Conservation (phyloP, 2,329 filamentous ascomycete genomes). For the Ilyonectria robusta region DNA sequence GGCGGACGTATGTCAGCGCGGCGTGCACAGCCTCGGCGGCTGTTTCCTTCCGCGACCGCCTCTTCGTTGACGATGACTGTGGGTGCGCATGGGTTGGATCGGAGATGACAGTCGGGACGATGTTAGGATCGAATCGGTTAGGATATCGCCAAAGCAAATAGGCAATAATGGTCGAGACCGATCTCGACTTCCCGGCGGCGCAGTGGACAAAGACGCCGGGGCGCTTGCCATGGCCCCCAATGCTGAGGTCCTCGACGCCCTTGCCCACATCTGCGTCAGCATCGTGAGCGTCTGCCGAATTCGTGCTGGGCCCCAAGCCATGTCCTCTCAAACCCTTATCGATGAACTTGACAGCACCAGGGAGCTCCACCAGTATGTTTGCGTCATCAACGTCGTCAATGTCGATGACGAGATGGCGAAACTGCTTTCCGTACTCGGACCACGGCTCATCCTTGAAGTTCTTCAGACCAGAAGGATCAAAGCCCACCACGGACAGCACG, state of each 20-base stretch:
- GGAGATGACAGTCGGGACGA: constrained; percentile 46
- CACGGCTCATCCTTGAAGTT: constrained; percentile 65
- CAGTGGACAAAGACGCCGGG: constrained; percentile 75
- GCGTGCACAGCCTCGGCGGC: constrained; percentile 64
- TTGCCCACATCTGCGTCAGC: constrained; percentile 40
- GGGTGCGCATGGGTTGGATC: constrained; percentile 30
- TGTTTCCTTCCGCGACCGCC: constrained; percentile 51
- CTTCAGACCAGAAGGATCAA: constrained; percentile 57
- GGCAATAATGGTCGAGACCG: constrained; percentile 85
- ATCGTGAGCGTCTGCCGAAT: constrained; percentile 29
- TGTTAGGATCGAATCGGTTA: constrained; percentile 62
- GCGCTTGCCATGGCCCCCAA: constrained; percentile 36
- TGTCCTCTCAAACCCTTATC: constrained; percentile 73
- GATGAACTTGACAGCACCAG: constrained; percentile 86
- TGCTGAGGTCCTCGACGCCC: constrained; percentile 32
- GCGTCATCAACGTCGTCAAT: constrained; percentile 93
- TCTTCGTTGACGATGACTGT: constrained; percentile 29
- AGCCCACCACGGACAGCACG: constrained; percentile 85
- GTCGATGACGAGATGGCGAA: constrained; percentile 83
- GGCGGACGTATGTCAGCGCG: constrained; percentile 78
- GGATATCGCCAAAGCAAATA: constrained; percentile 83
- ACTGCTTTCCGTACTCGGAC: constrained; percentile 68
- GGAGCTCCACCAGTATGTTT: constrained; percentile 86
- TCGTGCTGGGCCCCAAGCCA: constrained; percentile 23
- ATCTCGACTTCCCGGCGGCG: constrained; percentile 96